Evolutionary conservation across 2,329 filamentous ascomycete genomes (phyloP), one percentile per base, ranked within the genome.

Genomic region (Plectosphaerella plurivora): DNA sequence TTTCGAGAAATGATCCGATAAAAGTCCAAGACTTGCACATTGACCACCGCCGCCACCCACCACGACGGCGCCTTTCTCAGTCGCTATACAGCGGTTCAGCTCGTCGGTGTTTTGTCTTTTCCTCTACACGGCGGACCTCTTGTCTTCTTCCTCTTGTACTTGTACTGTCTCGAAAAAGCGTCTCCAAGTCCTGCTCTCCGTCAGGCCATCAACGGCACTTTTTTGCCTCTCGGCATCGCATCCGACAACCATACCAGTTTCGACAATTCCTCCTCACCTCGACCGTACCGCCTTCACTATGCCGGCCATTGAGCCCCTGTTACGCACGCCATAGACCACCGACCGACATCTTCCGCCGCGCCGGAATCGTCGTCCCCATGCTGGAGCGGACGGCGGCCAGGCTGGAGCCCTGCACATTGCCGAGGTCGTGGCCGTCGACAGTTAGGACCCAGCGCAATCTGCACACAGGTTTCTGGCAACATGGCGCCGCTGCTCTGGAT

Each of bases 341-440:
- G 16, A 44, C 7, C 10, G n/a, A 44, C 15, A 44, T 9, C 28
- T 9, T 33, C 28, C 18, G 16, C 41, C 18, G 41, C 18, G 41
- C n/a, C 41, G 8, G 28, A 44, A 22, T 22, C n/a, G 11, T n/a
- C 41, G 41, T 51, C 14, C 72, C 69, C 66, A 81, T 83, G 78
- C 76, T 83, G 61, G 79, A 83, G 72, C 76, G 78, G 73, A 79
- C 79, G 52, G 77, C 78, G 41, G 73, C 75, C 55, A 73, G 71
- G 65, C 67, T 83, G 67, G 80, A 83, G 74, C 74, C 78, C 66
- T 76, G 77, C 70, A 72, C 72, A 59, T 69, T 82, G 64, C 76
- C 77, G 65, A 73, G 78, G 66, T 72, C 79, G 55, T 68, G 82
- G 52, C 73, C 74, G 37, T 60, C 68, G 45, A 61, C 66, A 45